These are phyloP conservation scores for Sphagnum contortum DNA, from an alignment of 225 moss, liverwort and hornwort species.

Conservation along the genomic window DNA sequence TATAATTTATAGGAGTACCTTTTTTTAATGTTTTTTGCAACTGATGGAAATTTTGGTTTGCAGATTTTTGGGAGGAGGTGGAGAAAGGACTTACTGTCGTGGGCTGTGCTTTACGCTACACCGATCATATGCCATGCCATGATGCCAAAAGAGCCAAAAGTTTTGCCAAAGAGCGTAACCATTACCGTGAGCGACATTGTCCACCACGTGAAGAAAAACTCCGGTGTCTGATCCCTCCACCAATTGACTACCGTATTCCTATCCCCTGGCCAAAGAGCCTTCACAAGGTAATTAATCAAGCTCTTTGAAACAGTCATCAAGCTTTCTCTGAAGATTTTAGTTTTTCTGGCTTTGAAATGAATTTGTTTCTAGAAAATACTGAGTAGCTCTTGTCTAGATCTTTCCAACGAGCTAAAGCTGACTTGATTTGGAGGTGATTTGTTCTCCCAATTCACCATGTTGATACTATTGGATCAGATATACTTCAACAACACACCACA, in stretches of 20 bases:
- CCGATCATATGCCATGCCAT: constrained; percentile 57
- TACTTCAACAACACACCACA: constrained; percentile 57
- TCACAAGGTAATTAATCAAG: constrained; percentile 19
- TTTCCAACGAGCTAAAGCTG: too few relatives aligned
- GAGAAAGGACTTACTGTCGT: constrained; percentile 43
- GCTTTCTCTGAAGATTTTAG: too few relatives aligned
- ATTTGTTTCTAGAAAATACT: too few relatives aligned
- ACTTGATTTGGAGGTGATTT: too few relatives aligned
- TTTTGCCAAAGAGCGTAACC: constrained; percentile 38
- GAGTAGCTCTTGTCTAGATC: too few relatives aligned
- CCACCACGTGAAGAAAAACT: constrained; percentile 35
- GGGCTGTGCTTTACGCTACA: constrained; percentile 37
- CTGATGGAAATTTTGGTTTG: neutral
- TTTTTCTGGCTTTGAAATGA: too few relatives aligned
- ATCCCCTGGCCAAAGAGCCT: constrained; percentile 50
- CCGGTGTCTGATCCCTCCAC: constrained; percentile 50
- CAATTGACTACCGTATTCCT: constrained; percentile 43
- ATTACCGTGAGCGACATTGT: constrained; percentile 54
- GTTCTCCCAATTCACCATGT: too few relatives aligned
- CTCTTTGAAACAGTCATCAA: too few relatives aligned
- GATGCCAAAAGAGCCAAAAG: constrained; percentile 50
- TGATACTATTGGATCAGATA: constrained; percentile 16
- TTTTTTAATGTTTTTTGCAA: too few relatives aligned
- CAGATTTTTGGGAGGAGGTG: constrained; percentile 54
- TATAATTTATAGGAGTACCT: too few relatives aligned